Base-by-base conservation (phyloP, 352 stramenopile genomes). In the Phytophthora citricola region DNA sequence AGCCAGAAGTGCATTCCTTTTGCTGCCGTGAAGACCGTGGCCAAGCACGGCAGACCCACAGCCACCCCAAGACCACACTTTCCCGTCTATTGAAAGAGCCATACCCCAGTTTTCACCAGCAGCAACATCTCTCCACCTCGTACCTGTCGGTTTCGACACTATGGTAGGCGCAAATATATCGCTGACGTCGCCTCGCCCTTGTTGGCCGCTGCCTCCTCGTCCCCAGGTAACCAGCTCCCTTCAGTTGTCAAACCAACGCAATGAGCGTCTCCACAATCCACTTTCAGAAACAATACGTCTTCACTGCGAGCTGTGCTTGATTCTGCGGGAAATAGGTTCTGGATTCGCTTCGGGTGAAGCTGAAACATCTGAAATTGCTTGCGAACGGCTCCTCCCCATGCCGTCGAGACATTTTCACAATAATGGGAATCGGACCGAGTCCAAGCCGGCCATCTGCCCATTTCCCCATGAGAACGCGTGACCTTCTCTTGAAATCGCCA, bases 1-100 rank as follows among this genome's bases (percentile, higher is more conserved):
- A 0, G 73, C 70, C 32, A 76, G 14, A 27, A 75, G 41, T 4
- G 52, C 56, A 43, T 71, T 66, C 26, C 62, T 72, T 38, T 63
- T 44, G 11, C 38, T 63, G 22, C 55, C 59, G 61, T 66, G 63
- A 2, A 71, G 26, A 6, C 63, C 60, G 34, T 86, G 74, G 8
- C 87, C 85, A 11, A 94, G 79, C 1, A 94, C 88, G 26, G 92
- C 75, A 17, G 81, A 71, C 1, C 80, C 84, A 50, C 69, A 84
- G 0, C 74, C 82, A 1, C 91, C 91, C 91, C 92, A 98, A 1
- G 81, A 81, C 73, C 89, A 96, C 34, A 97, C 76, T 17, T 77
- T 58, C 0, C 90, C 92, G 10, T 80, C 54, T 3, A 45, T 56
- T 14, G 90, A 82, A 7, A 97, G 69, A 12, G 83, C 87, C 69